Conservation (phyloP, 306 rosid genomes). For the Dicorynia guianensis region DNA sequence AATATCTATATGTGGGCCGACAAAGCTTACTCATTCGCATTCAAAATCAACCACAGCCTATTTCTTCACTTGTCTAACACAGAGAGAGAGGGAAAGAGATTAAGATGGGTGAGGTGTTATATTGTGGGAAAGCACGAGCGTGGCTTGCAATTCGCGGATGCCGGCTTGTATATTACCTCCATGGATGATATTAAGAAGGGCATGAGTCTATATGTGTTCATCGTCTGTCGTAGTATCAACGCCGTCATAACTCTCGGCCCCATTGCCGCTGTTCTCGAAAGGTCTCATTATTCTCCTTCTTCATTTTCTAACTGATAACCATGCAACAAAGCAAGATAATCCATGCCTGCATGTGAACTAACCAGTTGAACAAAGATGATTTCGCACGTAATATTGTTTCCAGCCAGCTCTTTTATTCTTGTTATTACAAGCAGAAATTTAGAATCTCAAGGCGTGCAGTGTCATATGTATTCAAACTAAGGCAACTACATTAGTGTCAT, state of each 20-base stretch:
- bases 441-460: no score
- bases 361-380: neutral
- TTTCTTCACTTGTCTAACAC: neutral
- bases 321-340: neutral
- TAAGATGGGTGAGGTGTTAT: neutral
- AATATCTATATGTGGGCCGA: neutral
- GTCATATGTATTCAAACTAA: no score
- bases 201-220: constrained; percentile 56
- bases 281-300: constrained; percentile 2
- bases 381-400: neutral
- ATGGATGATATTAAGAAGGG: constrained; percentile 73
- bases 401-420: neutral
- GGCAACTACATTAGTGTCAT: no score
- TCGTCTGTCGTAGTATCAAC: constrained; percentile 54
- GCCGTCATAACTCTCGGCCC: constrained; percentile 50
- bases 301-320: no score
- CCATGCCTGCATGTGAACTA: no score
- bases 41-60: neutral
- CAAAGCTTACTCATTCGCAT: neutral
- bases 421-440: no score
- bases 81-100: neutral
- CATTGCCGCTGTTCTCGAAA: constrained; percentile 49
- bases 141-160: constrained; percentile 80
- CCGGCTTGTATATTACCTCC: constrained; percentile 64
- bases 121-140: constrained; percentile 24